These are phyloP conservation scores for Fusarium secorum DNA, from an alignment of 2,329 filamentous ascomycete genomes.

Conservation along the genomic window DNA sequence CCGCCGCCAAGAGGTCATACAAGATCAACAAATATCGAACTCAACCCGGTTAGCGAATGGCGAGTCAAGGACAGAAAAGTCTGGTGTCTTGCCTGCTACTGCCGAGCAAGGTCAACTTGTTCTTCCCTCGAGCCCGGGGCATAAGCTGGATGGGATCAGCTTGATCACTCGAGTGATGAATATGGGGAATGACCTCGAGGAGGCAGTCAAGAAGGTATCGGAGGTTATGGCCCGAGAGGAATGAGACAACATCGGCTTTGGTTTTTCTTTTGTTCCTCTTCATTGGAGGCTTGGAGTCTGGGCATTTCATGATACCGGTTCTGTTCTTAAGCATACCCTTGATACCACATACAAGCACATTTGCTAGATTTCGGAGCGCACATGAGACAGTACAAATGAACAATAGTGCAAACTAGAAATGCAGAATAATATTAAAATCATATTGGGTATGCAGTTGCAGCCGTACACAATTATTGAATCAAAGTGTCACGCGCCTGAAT, in stretches of 20 bases:
- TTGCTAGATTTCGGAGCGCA: not conserved
- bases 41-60: not conserved
- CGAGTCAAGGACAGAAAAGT: not conserved
- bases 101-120: not conserved
- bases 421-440: not conserved
- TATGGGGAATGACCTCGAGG: not conserved
- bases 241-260: not conserved
- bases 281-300: not conserved
- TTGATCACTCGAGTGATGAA: not conserved
- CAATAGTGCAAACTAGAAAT: not conserved
- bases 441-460: not conserved
- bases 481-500: not conserved
- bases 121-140: not conserved
- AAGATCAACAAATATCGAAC: not conserved
- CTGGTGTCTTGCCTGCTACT: not conserved
- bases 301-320: not conserved
- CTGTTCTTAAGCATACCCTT: not conserved
- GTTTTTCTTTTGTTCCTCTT: not conserved
- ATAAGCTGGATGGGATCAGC: not conserved
- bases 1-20: not conserved
- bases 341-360: not conserved
- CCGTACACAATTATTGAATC: not conserved
- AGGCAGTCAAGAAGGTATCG: not conserved
- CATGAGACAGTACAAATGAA: not conserved
- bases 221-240: not conserved